Percentiles rank a stretch among this genome's conserved stretches.
phyloP scores from a whole-genome alignment of 2,329 filamentous ascomycete species.

The Diaporthe sp. region DNA sequence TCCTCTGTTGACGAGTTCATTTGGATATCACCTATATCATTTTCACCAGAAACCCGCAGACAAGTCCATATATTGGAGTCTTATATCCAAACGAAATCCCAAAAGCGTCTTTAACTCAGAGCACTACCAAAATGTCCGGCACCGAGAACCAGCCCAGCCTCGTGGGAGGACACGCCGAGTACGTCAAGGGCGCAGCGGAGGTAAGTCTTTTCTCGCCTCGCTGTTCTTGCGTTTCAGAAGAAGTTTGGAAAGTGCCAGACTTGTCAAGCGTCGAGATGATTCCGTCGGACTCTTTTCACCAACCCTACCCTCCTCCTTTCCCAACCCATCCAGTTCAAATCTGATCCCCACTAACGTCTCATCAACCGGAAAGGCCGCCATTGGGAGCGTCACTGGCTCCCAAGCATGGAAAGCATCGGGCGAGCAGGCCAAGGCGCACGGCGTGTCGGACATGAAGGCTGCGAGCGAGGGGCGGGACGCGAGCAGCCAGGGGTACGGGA shows the following conservation, averaged over 20 bases:
- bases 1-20: neutral
- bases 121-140: slow-evolving; percentile 36
- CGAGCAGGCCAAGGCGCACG: slow-evolving; percentile 74
- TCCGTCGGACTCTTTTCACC: too few relatives aligned
- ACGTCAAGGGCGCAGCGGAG: slow-evolving; percentile 77
- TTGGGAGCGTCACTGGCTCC: slow-evolving; percentile 74
- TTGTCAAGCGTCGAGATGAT: too few relatives aligned
- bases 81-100: too few relatives aligned
- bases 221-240: too few relatives aligned
- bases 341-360: too few relatives aligned
- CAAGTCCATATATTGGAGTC: neutral
- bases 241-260: too few relatives aligned
- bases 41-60: neutral
- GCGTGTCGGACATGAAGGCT: slow-evolving; percentile 73
- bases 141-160: slow-evolving; percentile 66
- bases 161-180: slow-evolving; percentile 74
- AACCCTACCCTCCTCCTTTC: too few relatives aligned
- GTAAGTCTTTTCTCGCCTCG: too few relatives aligned
- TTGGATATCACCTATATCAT: neutral
- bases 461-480: slow-evolving; percentile 70
- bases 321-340: too few relatives aligned
- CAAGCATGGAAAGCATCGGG: slow-evolving; percentile 75
- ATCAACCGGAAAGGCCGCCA: slow-evolving; percentile 60
- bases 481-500: slow-evolving; percentile 69
- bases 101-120: neutral